Conservation (phyloP, 257 asterid genomes). For the Eustoma russellianum region DNA sequence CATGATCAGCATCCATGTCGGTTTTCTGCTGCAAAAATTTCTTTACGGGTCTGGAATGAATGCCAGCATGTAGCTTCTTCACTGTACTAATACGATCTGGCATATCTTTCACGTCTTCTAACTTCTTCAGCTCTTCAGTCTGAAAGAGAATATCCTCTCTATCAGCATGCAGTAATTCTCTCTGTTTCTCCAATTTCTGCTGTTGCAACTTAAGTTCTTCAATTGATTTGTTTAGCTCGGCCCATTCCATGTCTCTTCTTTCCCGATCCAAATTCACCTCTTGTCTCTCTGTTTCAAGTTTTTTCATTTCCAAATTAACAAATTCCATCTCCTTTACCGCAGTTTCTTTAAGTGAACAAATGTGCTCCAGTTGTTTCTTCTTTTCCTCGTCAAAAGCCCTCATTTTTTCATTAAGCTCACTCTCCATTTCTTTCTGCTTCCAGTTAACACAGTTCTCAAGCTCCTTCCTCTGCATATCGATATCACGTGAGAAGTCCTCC, state of each 20-base stretch:
- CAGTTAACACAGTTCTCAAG: slow-evolving; percentile 52
- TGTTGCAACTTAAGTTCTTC: slow-evolving; percentile 84
- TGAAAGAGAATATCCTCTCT: slow-evolving; percentile 70
- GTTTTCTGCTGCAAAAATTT: slow-evolving; percentile 23
- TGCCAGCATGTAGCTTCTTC: slow-evolving; percentile 36
- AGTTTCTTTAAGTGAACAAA: slow-evolving; percentile 51
- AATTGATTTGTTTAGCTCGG: slow-evolving; percentile 59
- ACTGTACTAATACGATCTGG: slow-evolving; percentile 54
- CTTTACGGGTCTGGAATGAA: slow-evolving; percentile 28
- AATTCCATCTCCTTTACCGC: slow-evolving; percentile 61
- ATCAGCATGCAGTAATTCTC: slow-evolving; percentile 77
- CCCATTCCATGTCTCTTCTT: slow-evolving; percentile 79
- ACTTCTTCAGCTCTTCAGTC: slow-evolving; percentile 58
- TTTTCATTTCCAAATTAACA: slow-evolving; percentile 62
- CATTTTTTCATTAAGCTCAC: slow-evolving; percentile 53
- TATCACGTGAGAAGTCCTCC: slow-evolving; percentile 51
- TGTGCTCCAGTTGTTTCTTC: slow-evolving; percentile 53
- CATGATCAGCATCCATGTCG: slow-evolving; percentile 21
- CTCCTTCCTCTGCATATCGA: slow-evolving; percentile 70
- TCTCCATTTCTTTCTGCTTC: slow-evolving; percentile 91
- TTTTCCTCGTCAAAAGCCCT: slow-evolving; percentile 64
- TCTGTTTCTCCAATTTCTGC: slow-evolving; percentile 81
- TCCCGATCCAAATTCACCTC: slow-evolving; percentile 72
- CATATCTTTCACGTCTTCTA: slow-evolving; percentile 61
- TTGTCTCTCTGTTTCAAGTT: slow-evolving; percentile 62